Evolutionary conservation across 2,329 filamentous ascomycete genomes (phyloP), one percentile per base, ranked within the genome.

Genomic region (Colletotrichum kahawae): DNA sequence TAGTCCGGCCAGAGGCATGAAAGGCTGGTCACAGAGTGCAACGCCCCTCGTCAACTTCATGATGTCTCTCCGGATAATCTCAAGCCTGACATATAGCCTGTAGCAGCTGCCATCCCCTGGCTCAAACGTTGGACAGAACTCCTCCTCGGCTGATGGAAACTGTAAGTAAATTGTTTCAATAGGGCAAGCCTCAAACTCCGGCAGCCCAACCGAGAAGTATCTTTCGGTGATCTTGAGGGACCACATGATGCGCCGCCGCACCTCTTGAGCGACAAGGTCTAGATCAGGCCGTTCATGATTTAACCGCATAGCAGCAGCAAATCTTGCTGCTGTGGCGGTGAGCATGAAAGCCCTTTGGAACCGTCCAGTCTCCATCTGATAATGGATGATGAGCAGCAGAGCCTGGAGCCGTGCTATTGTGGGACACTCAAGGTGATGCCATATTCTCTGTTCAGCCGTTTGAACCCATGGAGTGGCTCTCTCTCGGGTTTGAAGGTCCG

Each of bases 261-360:
- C 81, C 77, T 87, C 85, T 67, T 84, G 84, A 1, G 83, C 81
- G 1, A 82, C 78, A 10, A 78, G 78, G 12, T 80, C 79, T 5
- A 85, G 77, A 51, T 83, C 82, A 2, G 82, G 77, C 7, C 82
- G 80, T 71, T 86, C 85, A 65, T 85, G 83, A 74, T 86, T 86
- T 18, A 87, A 77, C 7, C 84, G 83, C 24, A 87, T 79, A 5
- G 82, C 84, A 8, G 83, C 78, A 4, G 84, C 84, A 10, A 82
- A 83, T 14, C 84, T 82, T 68, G 81, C 81, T 4, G 83, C 83
- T 10, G 83, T 78, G 1, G 81, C 82, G 1, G 83, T 79, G 1
- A 85, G 77, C 83, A 85, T 85, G 60, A 85, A 84, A 10, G 87
- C 87, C 75, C 84, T 84, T 67, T 85, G 83, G 31, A 87, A 87